These are phyloP conservation scores for Parastagonospora nodorum DNA, from an alignment of 2,329 filamentous ascomycete species.

Conservation along the genomic window DNA sequence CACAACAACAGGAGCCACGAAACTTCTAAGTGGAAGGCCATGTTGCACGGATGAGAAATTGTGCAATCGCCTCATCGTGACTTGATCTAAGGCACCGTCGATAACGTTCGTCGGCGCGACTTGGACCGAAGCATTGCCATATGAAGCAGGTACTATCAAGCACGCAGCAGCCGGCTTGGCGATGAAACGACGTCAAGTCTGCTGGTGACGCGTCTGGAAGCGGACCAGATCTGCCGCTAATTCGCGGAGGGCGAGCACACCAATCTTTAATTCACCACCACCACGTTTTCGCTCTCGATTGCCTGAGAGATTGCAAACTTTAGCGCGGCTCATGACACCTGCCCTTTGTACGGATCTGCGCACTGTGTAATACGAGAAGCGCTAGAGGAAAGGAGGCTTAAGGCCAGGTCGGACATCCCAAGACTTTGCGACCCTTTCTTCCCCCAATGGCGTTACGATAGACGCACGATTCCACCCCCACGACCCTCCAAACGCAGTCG, in stretches of 20 bases:
- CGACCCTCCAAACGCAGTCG: constrained; percentile 20
- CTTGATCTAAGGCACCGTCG: neutral
- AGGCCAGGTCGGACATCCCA: neutral
- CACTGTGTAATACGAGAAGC: neutral
- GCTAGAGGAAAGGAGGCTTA: neutral
- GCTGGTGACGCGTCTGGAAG: constrained; percentile 7
- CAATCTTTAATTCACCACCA: constrained; percentile 22
- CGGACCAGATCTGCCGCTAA: constrained; percentile 20
- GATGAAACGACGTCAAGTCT: constrained; percentile 5
- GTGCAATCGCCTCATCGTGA: neutral
- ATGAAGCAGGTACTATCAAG: constrained; percentile 7
- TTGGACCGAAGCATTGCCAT: constrained; percentile 1
- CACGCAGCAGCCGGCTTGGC: constrained; percentile 4
- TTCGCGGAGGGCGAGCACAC: constrained; percentile 14
- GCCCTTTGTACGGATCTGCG: neutral
- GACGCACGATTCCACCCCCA: constrained; percentile 12
- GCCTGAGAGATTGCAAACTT: neutral
- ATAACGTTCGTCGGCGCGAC: neutral
- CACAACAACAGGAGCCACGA: constrained; percentile 5
- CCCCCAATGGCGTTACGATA: constrained; percentile 26
- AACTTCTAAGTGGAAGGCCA: neutral
- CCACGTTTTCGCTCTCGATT: neutral
- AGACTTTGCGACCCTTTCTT: constrained; percentile 11
- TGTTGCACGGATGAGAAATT: neutral
- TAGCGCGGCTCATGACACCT: neutral